Evolutionary conservation across 2,329 filamentous ascomycete species (phyloP).

Genomic region (Didymella sp.): DNA sequence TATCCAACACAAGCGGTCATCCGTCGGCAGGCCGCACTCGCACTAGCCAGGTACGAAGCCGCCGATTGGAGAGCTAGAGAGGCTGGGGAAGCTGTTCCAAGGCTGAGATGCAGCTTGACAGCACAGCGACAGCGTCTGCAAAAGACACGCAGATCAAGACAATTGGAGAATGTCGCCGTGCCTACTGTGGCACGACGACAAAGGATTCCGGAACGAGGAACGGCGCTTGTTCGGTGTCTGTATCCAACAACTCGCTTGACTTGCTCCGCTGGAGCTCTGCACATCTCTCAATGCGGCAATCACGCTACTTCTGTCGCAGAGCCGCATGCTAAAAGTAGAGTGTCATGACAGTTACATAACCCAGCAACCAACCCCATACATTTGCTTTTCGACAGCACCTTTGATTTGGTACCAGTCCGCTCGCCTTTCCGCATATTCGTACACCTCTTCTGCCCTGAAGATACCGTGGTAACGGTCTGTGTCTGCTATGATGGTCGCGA

Average conservation of each 20-base stretch:
- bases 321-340: slow-evolving; percentile 2
- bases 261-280: slow-evolving; percentile 22
- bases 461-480: slow-evolving; percentile 88
- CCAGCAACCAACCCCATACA: slow-evolving; percentile 92
- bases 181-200: neutral
- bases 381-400: slow-evolving; percentile 88
- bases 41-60: slow-evolving; percentile 11
- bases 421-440: slow-evolving; percentile 91
- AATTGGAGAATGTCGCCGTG: neutral
- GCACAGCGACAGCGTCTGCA: slow-evolving; percentile 8
- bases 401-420: slow-evolving; percentile 95
- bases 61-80: slow-evolving; percentile 7
- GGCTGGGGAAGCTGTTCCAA: slow-evolving; percentile 17
- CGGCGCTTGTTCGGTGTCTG: slow-evolving; percentile 1
- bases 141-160: neutral
- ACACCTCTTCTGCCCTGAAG: slow-evolving; percentile 94
- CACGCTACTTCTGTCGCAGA: slow-evolving; percentile 19
- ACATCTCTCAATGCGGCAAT: slow-evolving; percentile 25
- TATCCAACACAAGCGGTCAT: too few species aligned
- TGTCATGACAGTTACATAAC: slow-evolving; percentile 68
- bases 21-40: slow-evolving; percentile 1
- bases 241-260: slow-evolving; percentile 7
- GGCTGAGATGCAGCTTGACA: slow-evolving; percentile 17
- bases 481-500: slow-evolving; percentile 94
- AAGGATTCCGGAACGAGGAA: neutral